Evolutionary conservation across 2,329 filamentous ascomycete genomes (phyloP), one percentile per base, ranked within the genome.

Genomic region (Fusarium keratoplasticum): DNA sequence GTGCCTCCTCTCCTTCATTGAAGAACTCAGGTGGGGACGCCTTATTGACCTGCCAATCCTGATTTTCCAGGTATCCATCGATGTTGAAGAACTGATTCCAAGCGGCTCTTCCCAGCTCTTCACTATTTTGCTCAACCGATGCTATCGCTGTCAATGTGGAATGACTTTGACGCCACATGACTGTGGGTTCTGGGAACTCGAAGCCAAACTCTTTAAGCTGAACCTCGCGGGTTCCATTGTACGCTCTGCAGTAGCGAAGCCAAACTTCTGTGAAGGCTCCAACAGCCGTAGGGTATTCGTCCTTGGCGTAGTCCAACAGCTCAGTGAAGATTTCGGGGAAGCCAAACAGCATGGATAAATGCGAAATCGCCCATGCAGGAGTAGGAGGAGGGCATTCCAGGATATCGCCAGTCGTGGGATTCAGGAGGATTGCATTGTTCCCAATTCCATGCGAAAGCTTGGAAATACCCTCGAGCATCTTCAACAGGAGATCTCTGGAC

Each of bases 321-420:
- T 74, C 72, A 3, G 67, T 73, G 9, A 74, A 67, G 13, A 64
- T 67, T 20, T 74, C 67, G 1, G 72, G 72, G 44, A 74, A 73
- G 18, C 72, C 72, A 13, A 74, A 74, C 0, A 74, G 38, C 70
- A 74, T 74, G 2, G 72, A 74, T 10, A 74, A 20, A 27, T 74
- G 72, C 2, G 70, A 73, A 14, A 74, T 73, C 5, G 68, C 67
- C 29, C 71, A 42, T 8, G 52, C 36, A 1, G 67, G 72, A 2
- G 72, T 74, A 2, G 72, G 72, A 22, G 70, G 65, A 61, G 72
- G 68, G 5, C 70, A 74, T 40, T 74, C 70, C 13, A 71, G 54
- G 11, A 74, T 63, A 20, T 74, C 70, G n/a, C 70, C 72, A 1
- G 70, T 74, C 7, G 33, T 62, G 5, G 72, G 72, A 35, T 73